Conservation (phyloP, 2,329 filamentous ascomycete genomes). For the Polytolypa hystricis region DNA sequence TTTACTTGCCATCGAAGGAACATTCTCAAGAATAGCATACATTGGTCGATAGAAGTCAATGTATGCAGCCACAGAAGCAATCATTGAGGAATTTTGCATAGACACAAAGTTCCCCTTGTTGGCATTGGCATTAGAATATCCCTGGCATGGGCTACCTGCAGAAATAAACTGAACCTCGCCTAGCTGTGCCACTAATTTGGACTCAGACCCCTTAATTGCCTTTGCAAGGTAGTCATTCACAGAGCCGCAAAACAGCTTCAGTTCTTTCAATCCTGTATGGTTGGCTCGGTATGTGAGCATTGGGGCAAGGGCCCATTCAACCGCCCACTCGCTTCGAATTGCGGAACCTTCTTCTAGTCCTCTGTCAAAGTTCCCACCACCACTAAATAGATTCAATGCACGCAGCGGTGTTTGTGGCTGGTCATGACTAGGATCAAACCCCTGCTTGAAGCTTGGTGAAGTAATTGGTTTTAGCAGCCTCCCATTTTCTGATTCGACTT, state of each 20-base stretch:
- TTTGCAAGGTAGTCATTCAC: slow-evolving; percentile 60
- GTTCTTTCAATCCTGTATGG: slow-evolving; percentile 25
- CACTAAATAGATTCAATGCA: slow-evolving; percentile 65
- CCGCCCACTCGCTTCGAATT: slow-evolving; percentile 53
- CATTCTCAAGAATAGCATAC: slow-evolving; percentile 72
- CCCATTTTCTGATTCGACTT: slow-evolving; percentile 13
- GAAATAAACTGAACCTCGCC: slow-evolving; percentile 59
- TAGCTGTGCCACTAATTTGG: slow-evolving; percentile 41
- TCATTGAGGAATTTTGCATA: slow-evolving; percentile 61
- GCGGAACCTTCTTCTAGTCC: slow-evolving; percentile 62
- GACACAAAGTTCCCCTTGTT: slow-evolving; percentile 46
- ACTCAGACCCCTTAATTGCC: slow-evolving; percentile 23
- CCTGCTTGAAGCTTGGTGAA: slow-evolving; percentile 38
- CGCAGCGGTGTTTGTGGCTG: slow-evolving; percentile 32
- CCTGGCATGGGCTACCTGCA: slow-evolving; percentile 67
- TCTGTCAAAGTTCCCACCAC: slow-evolving; percentile 65
- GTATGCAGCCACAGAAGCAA: slow-evolving; percentile 64
- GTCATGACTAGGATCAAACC: slow-evolving; percentile 38
- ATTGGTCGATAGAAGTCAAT: slow-evolving; percentile 63
- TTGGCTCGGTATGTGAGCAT: slow-evolving; percentile 69
- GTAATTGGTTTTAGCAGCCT: slow-evolving; percentile 11
- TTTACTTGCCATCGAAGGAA: slow-evolving; percentile 50
- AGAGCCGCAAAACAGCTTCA: slow-evolving; percentile 56
- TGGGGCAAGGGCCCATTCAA: slow-evolving; percentile 54
- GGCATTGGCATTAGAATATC: slow-evolving; percentile 56